Base-by-base conservation (phyloP, 169 alveolate genomes). In the Cryptosporidium baileyi region DNA sequence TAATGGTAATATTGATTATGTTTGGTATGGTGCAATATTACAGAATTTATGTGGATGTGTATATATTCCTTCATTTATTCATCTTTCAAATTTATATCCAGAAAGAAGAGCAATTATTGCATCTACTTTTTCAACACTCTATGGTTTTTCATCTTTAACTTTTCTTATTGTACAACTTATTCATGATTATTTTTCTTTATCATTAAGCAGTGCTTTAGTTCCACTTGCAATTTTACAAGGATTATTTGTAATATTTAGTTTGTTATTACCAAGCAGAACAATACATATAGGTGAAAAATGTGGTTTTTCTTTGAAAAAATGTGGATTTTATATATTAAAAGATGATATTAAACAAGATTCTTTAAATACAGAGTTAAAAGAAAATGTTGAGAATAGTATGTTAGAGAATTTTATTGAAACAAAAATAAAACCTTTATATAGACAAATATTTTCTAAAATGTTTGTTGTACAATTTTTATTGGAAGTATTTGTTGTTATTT, bases 41-140 rank as follows among this genome's bases (percentile, higher is more conserved):
- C 85, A 74, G 34, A 74, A 74, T 22, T 19, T 74, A 34, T 74
- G 85, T 54, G 85, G 85, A 8, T 74, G 85, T 32, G 41, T 74
- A 26, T 74, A 74, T 54, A 74, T 74, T 51, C 85, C 85, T 17
- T 51, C 85, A n/a, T 74, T 74, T 45, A 74, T 74, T 24, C 85
- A 74, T 57, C 22, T 74, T 5, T 52, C 85, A 41, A 74, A 74
- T 74, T 54, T 74, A 28, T 74, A 52, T 32, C 85, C 85, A 1
- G 36, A 51, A 1, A 61, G 60, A 7, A 74, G 67, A 13, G 85
- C 85, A 11, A 40, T 74, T 2, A 19, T 74, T 54, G 60, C 67
- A 54, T 74, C 85, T 17, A 74, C 85, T 1, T 26, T 74, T 30
- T 74, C 85, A 54, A 74, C 85, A 3, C 26, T 74, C 2, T 74